Evolutionary conservation across 768 basidiomycete species (phyloP), one percentile per base, ranked within the genome.

Genomic region (Collybia mongolica): DNA sequence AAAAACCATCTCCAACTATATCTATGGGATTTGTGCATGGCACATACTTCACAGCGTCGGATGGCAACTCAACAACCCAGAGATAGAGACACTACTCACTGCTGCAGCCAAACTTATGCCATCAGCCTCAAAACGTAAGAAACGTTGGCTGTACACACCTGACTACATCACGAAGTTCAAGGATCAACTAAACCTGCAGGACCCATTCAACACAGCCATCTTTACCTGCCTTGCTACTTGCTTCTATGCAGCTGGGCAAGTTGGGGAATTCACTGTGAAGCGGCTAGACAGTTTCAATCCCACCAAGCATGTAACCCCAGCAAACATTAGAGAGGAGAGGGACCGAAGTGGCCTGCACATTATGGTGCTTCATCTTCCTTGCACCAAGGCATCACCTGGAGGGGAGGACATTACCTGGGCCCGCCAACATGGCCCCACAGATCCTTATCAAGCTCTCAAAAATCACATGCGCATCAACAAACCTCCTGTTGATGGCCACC

Each of bases 241-340:
- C 2, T 64, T 61, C 47, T 68, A 54, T 24, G 22, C 54, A 1
- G 51, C 49, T 1, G 54, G 49, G 0, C 36, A 52, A 0, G 19
- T 56, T 0, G 60, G 67, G 3, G 58, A 66, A 44, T 59, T 66
- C 52, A 64, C 61, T 0, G 46, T 62, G 0, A 39, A 29, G 17
- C 1, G 19, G 17, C 28, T 40, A 2, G 24, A 49, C 41, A n/a
- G 6, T 22, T 49, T 49, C 12, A 38, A 42, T 24, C 2, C 23
- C 36, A 19, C 48, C 3, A 40, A 12, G 26, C 38, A 41, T 22
- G 2, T 28, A 22, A 49, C 38, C 17, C 48, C 14, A 42, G 48
- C 48, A n/a, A 26, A 57, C 17, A 29, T 63, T n/a, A n/a, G 1
- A 37, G 17, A 8, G 11, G 26, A 0, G 44, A 52, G 0, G 8